Evolutionary conservation across 2,329 filamentous ascomycete species (phyloP).

Genomic region (Aspergillus persii): DNA sequence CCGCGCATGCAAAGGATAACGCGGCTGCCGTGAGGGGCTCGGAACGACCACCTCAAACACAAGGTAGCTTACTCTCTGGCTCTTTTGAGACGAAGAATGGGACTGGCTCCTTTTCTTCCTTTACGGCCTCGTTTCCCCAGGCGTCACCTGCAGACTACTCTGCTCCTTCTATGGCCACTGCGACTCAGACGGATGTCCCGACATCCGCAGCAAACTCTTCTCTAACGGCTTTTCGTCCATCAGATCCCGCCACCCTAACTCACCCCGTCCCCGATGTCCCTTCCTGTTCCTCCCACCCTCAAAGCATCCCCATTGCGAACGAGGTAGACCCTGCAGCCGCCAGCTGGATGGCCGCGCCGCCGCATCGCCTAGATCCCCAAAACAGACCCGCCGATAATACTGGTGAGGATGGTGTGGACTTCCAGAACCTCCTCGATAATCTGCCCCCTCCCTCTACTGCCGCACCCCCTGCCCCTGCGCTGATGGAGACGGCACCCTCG

Average conservation of each 20-base stretch:
- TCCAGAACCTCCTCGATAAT: constrained; percentile 50
- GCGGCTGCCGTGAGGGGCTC: constrained; percentile 16
- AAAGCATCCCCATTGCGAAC: constrained; percentile 27
- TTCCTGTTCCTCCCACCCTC: constrained; percentile 26
- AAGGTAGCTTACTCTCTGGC: constrained; percentile 35
- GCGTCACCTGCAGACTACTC: constrained; percentile 17
- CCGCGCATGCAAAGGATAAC: constrained; percentile 12
- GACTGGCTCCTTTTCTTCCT: constrained; percentile 12
- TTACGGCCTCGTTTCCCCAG: constrained; percentile 16
- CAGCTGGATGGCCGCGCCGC: constrained; percentile 19
- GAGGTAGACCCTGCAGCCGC: constrained; percentile 29
- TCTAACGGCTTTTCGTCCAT: constrained; percentile 24
- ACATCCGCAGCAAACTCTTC: constrained; percentile 18
- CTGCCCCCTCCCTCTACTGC: constrained; percentile 37
- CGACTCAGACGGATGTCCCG: constrained; percentile 10
- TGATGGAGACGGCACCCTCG: constrained; percentile 24
- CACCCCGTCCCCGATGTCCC: constrained; percentile 22
- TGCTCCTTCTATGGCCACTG: constrained; percentile 14
- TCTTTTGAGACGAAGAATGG: constrained; percentile 23
- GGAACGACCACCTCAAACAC: constrained; percentile 17
- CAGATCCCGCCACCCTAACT: constrained; percentile 28
- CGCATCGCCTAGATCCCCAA: constrained; percentile 25
- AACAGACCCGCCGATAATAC: constrained; percentile 20
- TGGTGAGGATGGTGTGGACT: constrained; percentile 44
- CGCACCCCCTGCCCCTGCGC: constrained; percentile 24